Base-by-base conservation (phyloP, 2,329 filamentous ascomycete species). In the Neofusicoccum parvum region DNA sequence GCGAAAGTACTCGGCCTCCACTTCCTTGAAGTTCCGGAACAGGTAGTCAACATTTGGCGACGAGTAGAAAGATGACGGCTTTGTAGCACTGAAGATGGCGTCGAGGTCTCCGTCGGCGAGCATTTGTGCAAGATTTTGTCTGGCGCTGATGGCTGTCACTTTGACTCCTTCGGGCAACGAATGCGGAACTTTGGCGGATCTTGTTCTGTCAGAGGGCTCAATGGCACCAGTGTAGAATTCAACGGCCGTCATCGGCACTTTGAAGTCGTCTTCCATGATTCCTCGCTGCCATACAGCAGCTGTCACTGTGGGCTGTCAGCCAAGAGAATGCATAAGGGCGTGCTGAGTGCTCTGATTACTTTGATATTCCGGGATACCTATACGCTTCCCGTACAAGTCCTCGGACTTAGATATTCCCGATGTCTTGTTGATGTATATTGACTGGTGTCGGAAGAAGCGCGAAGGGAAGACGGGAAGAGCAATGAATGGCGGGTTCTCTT, bases 101-200 rank as follows among this genome's bases (percentile, higher is more conserved):
- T 36, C 27, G 27, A 51, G 23, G 14, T 51, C 49, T 15, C 49
- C 49, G 14, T 36, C 15, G 3, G 23, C 49, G 15, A 51, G 27
- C 49, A 51, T 51, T 36, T 51, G 49, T 3, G 49, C 32, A 6
- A 51, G 11, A 14, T 36, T 51, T 14, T 51, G 6, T 5, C 27
- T 27, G 9, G 23, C 4, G 45, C 68, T 69, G 48, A 69, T 68
- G 50, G 71, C 70, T 36, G 68, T 65, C 46, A 71, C 67, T 59
- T 68, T 67, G 14, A 68, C 69, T 41, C 68, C 60, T 2, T 64
- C 69, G 51, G 65, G 65, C 7, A 67, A 39, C 5, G 51, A 46
- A 46, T 66, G 64, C 5, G 59, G 41, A n/a, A 67, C 48, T 54
- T 67, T 68, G 58, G 46, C 60, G 23, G 43, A 45, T 34, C 68